Percentiles rank a stretch among this genome's conserved stretches.
Conservation (phyloP, 306 rosid species). For the Medicago truncatula region MtrunA17r5.0-ANR NC_053043.1:37205001-37205500, state of each 20-base stretch:
- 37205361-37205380: neutral
- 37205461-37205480: constrained; percentile 67
- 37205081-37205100: neutral
- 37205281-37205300: too few relatives aligned
- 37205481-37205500: constrained; percentile 57
- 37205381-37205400: neutral
- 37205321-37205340: neutral
- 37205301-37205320: too few relatives aligned
- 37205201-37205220: neutral
- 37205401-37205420: constrained; percentile 50
- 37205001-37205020: constrained; percentile 63
- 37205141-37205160: constrained; percentile 50
- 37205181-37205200: constrained; percentile 57
- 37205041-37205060: neutral
- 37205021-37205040: neutral
- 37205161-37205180: constrained; percentile 50
- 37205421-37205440: constrained; percentile 55
- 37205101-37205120: constrained; percentile 43
- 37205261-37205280: too few relatives aligned
- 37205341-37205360: too few relatives aligned
- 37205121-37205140: constrained; percentile 44
- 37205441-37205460: constrained; percentile 73
- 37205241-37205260: too few relatives aligned
- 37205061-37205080: neutral
- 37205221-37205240: too few relatives aligned